Conservation (phyloP, 2,329 filamentous ascomycete genomes). For the Monilinia laxa region DNA sequence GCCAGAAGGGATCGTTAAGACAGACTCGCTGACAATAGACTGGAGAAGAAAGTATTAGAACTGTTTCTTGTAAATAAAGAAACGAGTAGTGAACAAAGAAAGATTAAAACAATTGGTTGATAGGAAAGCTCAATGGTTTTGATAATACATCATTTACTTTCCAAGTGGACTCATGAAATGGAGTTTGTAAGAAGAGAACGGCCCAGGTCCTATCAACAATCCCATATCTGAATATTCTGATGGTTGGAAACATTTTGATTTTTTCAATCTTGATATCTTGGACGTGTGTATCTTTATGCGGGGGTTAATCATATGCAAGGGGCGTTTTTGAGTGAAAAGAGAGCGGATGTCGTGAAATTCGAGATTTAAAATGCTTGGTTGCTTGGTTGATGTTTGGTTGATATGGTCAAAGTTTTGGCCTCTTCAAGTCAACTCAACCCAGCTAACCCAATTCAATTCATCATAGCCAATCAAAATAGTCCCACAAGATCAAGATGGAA, state of each 20-base stretch:
- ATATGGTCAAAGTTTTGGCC: slow-evolving; percentile 14
- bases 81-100: neutral
- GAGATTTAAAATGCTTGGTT: no score
- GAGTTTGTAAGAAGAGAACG: slow-evolving; percentile 9
- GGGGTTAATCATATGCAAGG: slow-evolving; percentile 6
- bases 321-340: neutral
- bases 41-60: neutral
- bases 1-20: neutral
- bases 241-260: slow-evolving; percentile 16
- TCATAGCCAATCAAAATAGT: slow-evolving; percentile 3
- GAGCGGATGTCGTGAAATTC: neutral
- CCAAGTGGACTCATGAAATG: neutral
- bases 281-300: slow-evolving; percentile 7
- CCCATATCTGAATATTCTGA: slow-evolving; percentile 14
- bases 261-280: neutral
- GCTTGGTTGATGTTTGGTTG: slow-evolving; percentile 7
- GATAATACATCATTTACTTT: neutral
- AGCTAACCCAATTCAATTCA: neutral
- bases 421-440: neutral
- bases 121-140: neutral
- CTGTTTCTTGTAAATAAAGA: slow-evolving; percentile 15
- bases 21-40: slow-evolving; percentile 4
- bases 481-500: slow-evolving; percentile 1
- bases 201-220: slow-evolving; percentile 12
- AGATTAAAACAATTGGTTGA: slow-evolving; percentile 13